Percentiles rank a stretch among this genome's conserved stretches.
phyloP scores from a whole-genome alignment of 2,329 filamentous ascomycete genomes.

The Mycosphaerella sp. region DNA sequence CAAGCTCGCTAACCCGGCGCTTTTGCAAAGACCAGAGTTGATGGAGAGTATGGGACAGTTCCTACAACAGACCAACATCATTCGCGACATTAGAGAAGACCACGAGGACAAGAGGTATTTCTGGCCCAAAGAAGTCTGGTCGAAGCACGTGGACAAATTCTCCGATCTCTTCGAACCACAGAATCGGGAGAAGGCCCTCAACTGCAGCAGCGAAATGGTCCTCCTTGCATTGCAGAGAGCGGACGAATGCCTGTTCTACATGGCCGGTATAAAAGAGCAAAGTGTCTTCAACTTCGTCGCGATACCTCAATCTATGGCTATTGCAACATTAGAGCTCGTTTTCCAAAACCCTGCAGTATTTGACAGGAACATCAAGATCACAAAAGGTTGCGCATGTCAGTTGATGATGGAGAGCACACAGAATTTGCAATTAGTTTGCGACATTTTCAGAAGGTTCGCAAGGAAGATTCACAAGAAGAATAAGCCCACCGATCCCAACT shows the following conservation, averaged over 20 bases:
- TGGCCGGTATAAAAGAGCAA: slow-evolving; percentile 89
- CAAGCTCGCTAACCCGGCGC: slow-evolving; percentile 75
- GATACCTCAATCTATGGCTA: slow-evolving; percentile 95
- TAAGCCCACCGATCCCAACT: slow-evolving; percentile 86
- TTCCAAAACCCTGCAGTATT: slow-evolving; percentile 90
- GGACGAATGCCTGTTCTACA: slow-evolving; percentile 95
- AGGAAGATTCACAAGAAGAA: slow-evolving; percentile 89
- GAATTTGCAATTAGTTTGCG: slow-evolving; percentile 73
- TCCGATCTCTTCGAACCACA: slow-evolving; percentile 83
- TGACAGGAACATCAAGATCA: slow-evolving; percentile 87
- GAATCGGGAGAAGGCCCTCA: slow-evolving; percentile 68
- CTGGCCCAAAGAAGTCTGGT: slow-evolving; percentile 96
- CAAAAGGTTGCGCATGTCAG: slow-evolving; percentile 84
- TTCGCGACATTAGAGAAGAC: slow-evolving; percentile 90
- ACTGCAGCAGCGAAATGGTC: slow-evolving; percentile 91
- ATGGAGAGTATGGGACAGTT: slow-evolving; percentile 97
- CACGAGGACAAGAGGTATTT: slow-evolving; percentile 80
- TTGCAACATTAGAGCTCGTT: slow-evolving; percentile 83
- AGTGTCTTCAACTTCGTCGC: slow-evolving; percentile 99
- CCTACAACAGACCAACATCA: slow-evolving; percentile 97
- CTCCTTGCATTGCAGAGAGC: slow-evolving; percentile 78
- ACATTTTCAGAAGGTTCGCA: slow-evolving; percentile 71
- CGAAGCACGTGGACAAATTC: slow-evolving; percentile 84
- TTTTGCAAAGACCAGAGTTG: slow-evolving; percentile 71
- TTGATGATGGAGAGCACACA: slow-evolving; percentile 92